Base-by-base conservation (phyloP, 495 filamentous ascomycete genomes). In the Xylaria longipes region DNA sequence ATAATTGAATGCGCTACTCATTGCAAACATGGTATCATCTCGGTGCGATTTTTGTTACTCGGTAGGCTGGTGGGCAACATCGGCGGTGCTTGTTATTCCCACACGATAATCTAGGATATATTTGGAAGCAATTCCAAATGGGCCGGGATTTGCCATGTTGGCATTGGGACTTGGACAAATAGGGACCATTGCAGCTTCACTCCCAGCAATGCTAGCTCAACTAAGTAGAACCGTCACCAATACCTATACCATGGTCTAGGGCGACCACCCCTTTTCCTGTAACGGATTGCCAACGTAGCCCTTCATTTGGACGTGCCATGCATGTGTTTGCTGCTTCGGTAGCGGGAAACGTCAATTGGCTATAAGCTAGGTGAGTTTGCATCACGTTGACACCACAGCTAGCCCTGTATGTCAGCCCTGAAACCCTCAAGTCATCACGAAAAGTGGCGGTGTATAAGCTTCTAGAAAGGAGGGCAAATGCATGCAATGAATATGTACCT, bases 401-500 rank as follows among this genome's bases (percentile, higher is more conserved):
- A 63, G 60, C 60, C 65, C 68, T 64, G 68, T 35, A 54, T 27
- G 69, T 71, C 69, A 71, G 62, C 69, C 69, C 69, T 60, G 69
- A 71, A 46, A 52, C 17, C 35, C n/a, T 22, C 35, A 57, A 57
- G 43, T 68, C n/a, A 39, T 54, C 50, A 56, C 22, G 20, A 25
- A 43, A 60, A 71, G 52, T 66, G 69, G 69, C 69, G 69, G 69
- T 71, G 69, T 65, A 71, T 37, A 61, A 37, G 46, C 41, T 66
- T 66, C 69, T 71, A 60, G 69, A 71, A 71, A 48, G 20, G 50
- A 58, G 39, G 15, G 33, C 69, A 65, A 12, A 22, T 27, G 25
- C 27, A 64, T 48, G 45, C 68, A 56, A 54, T 58, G 58, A 43
- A 39, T 31, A 50, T 50, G 31, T 61, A 56, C 58, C 43, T 57